Base-by-base conservation (phyloP, 192 early-diverging fungal species). In the Paraglomus occultum region DNA sequence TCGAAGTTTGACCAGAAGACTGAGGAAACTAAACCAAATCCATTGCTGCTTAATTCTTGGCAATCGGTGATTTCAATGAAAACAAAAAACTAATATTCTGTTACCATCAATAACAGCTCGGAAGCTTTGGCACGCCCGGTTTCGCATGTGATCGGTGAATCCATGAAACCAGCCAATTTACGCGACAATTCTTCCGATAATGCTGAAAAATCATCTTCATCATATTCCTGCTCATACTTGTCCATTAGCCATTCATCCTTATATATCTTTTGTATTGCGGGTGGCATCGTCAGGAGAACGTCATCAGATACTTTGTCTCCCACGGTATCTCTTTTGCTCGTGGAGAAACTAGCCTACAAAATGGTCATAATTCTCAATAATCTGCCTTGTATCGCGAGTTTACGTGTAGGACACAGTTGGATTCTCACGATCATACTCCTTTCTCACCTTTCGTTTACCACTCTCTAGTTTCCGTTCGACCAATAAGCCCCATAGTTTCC, bases 401-500 rank as follows among this genome's bases (percentile, higher is more conserved):
- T 15, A 0, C 42, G 20, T 50, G 44, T 39, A 66, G 12, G 8
- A 22, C 45, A 11, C 11, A 23, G 4, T 8, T 46, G 31, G 1
- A 31, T 31, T 31, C 31, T 31, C 31, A 31, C n/a, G n/a, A n/a
- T 31, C 3, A 31, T 31, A 46, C 17, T 47, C 51, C 15, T 54
- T 22, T 18, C 51, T 72, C 71, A 74, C 64, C 47, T 73, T 66
- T 53, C 62, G 51, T 45, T 48, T 12, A 12, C 74, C 54, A 6
- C 64, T 61, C 14, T 54, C 55, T 15, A 83, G 46, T 76, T 67
- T 71, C 39, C 63, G 48, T 50, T 79, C 72, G 20, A 83, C 70
- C 8, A 80, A 55, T 8, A 47, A 51, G 4, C 77, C 61, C 88
- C 88, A 90, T 1, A 74, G 71, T 7, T 67, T 65, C 11, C 88